These are phyloP conservation scores for Immersiporthe knoxdaviesiana DNA, from an alignment of 2,329 filamentous ascomycete genomes.

Conservation along the genomic window DNA sequence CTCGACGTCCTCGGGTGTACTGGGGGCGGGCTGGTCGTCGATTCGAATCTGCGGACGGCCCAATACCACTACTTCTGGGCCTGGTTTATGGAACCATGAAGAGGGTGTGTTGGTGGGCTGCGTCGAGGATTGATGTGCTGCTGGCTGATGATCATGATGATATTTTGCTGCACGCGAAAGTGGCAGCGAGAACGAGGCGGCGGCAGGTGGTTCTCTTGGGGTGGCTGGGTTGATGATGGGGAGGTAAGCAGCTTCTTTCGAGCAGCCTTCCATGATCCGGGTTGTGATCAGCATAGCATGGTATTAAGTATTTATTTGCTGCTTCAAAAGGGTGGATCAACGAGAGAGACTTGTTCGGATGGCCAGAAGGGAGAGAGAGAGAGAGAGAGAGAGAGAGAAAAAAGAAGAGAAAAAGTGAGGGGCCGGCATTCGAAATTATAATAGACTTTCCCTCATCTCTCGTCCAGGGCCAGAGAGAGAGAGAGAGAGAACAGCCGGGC, in stretches of 20 bases:
- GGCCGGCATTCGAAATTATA: neutral
- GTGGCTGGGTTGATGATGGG: neutral
- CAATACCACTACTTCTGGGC: neutral
- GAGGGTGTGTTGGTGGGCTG: neutral
- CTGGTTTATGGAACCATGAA: slow-evolving; percentile 18
- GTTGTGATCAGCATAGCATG: neutral
- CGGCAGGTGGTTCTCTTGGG: neutral
- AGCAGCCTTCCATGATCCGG: neutral
- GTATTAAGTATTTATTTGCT: too few relatives aligned
- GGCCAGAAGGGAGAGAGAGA: too few relatives aligned
- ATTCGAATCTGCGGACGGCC: neutral
- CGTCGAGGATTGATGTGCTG: neutral
- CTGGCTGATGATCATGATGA: neutral
- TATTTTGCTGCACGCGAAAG: neutral
- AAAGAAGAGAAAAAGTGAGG: neutral
- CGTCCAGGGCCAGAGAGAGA: neutral
- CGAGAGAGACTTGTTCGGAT: too few relatives aligned
- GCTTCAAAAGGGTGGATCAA: too few relatives aligned
- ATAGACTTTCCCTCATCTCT: neutral
- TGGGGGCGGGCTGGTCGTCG: neutral
- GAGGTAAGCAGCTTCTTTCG: slow-evolving; percentile 4
- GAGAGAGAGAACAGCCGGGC: neutral
- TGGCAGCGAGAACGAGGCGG: neutral
- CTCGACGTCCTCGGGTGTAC: slow-evolving; percentile 14
- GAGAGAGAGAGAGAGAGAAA: too few relatives aligned